Conservation (phyloP, 2,329 filamentous ascomycete genomes). For the Fusarium citri region DNA sequence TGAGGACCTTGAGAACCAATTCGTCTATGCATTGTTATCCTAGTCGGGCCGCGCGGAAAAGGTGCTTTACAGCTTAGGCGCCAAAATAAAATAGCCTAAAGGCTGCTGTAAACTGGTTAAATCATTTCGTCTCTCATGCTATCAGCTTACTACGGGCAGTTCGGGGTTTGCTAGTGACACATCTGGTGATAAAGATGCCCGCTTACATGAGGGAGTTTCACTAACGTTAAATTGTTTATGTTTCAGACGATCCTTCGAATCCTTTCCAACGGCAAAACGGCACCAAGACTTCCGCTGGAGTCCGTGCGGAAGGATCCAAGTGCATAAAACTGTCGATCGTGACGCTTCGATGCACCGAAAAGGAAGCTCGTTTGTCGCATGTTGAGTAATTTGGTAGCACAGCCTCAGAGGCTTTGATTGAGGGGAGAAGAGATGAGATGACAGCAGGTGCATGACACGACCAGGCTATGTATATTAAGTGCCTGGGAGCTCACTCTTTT, state of each 20-base stretch:
- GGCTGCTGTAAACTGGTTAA: background rate
- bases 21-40: too few species aligned
- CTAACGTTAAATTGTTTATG: background rate
- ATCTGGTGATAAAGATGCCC: too few species aligned
- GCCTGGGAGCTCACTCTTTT: too few species aligned
- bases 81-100: background rate
- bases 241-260: background rate
- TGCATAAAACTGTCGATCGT: background rate
- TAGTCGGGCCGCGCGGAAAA: too few species aligned
- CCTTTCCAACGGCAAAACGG: background rate
- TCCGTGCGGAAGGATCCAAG: background rate
- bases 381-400: background rate
- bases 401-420: background rate
- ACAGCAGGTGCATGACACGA: too few species aligned
- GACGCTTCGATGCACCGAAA: background rate
- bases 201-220: background rate
- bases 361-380: background rate
- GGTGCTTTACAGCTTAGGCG: too few species aligned
- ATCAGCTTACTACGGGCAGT: background rate
- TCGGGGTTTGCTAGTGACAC: too few species aligned
- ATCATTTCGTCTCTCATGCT: background rate
- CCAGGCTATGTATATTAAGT: background rate
- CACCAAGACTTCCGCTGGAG: background rate
- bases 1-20: too few species aligned
- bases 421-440: background rate